These are phyloP conservation scores for Trypanosoma conorhini DNA, from an alignment of 208 protist species.

Conservation along the genomic window DNA sequence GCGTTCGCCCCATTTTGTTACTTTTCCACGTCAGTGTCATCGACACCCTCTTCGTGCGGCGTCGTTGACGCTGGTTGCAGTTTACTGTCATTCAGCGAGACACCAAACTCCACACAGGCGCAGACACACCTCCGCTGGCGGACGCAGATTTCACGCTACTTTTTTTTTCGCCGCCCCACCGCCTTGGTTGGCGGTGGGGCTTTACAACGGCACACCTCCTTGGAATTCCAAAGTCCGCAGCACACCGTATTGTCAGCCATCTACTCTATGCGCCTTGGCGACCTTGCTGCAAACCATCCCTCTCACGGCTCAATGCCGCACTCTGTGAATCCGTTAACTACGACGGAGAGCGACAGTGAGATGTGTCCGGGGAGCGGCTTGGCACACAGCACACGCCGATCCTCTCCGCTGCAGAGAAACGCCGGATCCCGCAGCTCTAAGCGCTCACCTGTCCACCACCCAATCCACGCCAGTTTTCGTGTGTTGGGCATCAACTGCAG, in stretches of 20 bases:
- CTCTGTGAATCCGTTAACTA: constrained; percentile 69
- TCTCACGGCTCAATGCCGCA: constrained; percentile 62
- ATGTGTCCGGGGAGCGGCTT: constrained; percentile 63
- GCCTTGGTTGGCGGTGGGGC: no score
- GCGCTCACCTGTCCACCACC: constrained; percentile 51
- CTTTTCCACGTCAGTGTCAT: neutral
- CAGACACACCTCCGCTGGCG: neutral
- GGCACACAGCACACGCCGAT: constrained; percentile 71
- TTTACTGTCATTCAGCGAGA: neutral
- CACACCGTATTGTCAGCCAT: neutral
- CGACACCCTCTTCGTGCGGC: neutral
- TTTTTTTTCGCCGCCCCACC: neutral
- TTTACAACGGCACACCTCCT: neutral
- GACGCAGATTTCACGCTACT: neutral
- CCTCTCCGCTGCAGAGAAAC: constrained; percentile 79
- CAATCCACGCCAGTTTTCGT: constrained; percentile 57
- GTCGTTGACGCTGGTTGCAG: no score
- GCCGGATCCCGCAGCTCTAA: constrained; percentile 76
- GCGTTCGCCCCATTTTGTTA: neutral
- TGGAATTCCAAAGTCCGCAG: neutral
- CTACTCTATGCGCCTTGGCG: neutral
- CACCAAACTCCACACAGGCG: neutral
- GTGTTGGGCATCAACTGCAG: constrained; percentile 80
- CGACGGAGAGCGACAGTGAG: constrained; percentile 65
- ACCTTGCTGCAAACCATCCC: neutral